Evolutionary conservation across 2,329 filamentous ascomycete species (phyloP).

Genomic region (Raffaelea arxii): DNA sequence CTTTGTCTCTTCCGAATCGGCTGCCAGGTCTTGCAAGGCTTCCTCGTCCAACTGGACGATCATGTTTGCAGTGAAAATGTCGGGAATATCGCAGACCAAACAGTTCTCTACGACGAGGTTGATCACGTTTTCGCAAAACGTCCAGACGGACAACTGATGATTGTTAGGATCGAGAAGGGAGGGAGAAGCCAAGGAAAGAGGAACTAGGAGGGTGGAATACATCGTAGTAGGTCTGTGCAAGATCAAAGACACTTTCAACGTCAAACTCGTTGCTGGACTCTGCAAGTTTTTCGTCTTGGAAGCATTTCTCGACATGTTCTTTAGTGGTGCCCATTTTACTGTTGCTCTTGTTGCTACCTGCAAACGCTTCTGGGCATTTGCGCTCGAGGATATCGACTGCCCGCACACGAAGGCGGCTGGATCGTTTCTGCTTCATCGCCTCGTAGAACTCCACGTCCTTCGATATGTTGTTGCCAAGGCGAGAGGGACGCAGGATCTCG

Average conservation of each 20-base stretch:
- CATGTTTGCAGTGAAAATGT: constrained; percentile 28
- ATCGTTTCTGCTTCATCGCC: no score
- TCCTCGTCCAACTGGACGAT: constrained; percentile 25
- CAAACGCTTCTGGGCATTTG: no score
- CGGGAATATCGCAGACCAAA: constrained; percentile 29
- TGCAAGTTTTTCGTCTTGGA: not conserved
- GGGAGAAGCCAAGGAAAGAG: not conserved
- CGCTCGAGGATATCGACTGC: no score
- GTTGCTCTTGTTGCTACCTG: no score
- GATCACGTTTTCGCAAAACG: constrained; percentile 37
- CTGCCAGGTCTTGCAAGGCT: constrained; percentile 18
- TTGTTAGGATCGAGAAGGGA: not conserved
- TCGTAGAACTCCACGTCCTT: constrained; percentile 24
- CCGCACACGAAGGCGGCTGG: no score
- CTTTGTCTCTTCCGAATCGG: constrained; percentile 20
- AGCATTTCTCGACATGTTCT: not conserved
- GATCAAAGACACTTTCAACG: constrained; percentile 30
- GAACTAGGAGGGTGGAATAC: constrained; percentile 15
- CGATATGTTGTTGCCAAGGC: constrained; percentile 20
- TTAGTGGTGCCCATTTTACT: not conserved
- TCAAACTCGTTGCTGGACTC: constrained; percentile 20
- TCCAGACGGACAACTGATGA: constrained; percentile 25
- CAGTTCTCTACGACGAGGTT: constrained; percentile 39
- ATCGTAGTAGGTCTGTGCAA: constrained; percentile 33
- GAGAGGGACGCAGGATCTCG: constrained; percentile 29